These are phyloP conservation scores for Aspergillus hancockii DNA, from an alignment of 495 filamentous ascomycete genomes.

Conservation along the genomic window DNA sequence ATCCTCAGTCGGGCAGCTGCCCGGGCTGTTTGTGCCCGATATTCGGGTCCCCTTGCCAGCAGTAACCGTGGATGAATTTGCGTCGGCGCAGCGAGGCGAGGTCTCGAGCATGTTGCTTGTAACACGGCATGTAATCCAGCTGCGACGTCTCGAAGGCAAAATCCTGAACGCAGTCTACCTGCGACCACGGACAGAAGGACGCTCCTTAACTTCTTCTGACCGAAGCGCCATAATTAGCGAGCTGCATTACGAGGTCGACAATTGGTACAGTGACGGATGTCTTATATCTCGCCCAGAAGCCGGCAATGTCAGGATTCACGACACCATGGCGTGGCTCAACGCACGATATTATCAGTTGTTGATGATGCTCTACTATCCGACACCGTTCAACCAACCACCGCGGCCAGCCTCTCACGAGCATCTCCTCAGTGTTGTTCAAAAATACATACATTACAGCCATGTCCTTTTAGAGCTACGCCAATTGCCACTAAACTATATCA, in stretches of 20 bases:
- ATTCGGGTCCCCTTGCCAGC: slow-evolving; percentile 2
- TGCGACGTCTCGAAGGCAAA: slow-evolving; percentile 5
- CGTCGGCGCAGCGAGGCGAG: slow-evolving; percentile 2
- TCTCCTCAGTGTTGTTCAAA: background rate
- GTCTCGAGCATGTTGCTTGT: slow-evolving; percentile 6
- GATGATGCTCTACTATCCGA: slow-evolving; percentile 6
- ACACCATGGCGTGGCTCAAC: slow-evolving; percentile 11
- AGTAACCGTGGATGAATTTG: slow-evolving; percentile 6
- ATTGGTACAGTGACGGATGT: slow-evolving; percentile 10
- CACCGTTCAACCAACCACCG: slow-evolving; percentile 2
- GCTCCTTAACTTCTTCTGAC: background rate
- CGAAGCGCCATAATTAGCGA: slow-evolving; percentile 1
- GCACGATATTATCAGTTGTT: slow-evolving; percentile 8
- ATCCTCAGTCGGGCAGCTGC: slow-evolving; percentile 4
- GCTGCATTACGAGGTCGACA: background rate
- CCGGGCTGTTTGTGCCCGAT: background rate
- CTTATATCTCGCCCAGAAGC: slow-evolving; percentile 6
- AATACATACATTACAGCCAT: slow-evolving; percentile 7
- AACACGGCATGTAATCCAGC: slow-evolving; percentile 8
- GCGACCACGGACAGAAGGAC: background rate
- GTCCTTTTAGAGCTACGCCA: slow-evolving; percentile 1
- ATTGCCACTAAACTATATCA: slow-evolving; percentile 2
- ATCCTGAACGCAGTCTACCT: slow-evolving; percentile 1
- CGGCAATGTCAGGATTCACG: slow-evolving; percentile 6
- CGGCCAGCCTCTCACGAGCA: background rate